Conservation (phyloP, 306 rosid genomes). For the Amphicarpaea edgeworthii region DNA sequence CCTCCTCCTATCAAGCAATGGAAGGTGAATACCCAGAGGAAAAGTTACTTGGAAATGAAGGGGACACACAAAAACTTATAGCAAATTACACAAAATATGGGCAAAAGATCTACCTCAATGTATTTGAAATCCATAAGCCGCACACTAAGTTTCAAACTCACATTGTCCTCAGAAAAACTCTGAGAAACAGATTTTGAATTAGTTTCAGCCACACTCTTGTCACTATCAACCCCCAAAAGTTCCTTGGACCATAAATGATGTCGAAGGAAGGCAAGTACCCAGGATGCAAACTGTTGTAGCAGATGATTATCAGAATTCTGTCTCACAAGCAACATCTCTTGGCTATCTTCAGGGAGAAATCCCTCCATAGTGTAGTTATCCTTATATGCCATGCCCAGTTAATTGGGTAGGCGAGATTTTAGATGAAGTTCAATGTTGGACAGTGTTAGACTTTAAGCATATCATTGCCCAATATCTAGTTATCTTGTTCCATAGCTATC, state of each 20-base stretch:
- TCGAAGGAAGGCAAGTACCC: conserved; percentile 83
- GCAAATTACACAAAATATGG: conserved; percentile 19
- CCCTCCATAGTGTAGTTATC: no score
- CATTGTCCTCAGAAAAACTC: conserved; percentile 73
- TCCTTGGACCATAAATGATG: conserved; percentile 74
- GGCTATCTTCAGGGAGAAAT: no score
- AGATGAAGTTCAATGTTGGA: no score
- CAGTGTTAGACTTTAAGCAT: no score
- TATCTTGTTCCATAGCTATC: no score
- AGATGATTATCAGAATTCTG: conserved; percentile 80
- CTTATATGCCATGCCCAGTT: no score
- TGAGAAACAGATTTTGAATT: conserved; percentile 65
- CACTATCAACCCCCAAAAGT: conserved; percentile 47
- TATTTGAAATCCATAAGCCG: conserved; percentile 77
- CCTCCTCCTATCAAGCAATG: not conserved
- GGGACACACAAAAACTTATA: not conserved
- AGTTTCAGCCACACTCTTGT: conserved; percentile 50
- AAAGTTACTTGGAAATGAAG: not conserved
- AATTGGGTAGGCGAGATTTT: no score
- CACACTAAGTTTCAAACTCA: conserved; percentile 64
- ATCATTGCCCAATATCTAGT: no score
- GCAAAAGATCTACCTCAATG: conserved; percentile 61
- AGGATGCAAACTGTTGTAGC: conserved; percentile 84
- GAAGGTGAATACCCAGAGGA: not conserved
- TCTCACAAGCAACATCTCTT: conserved; percentile 92